Evolutionary conservation across 2,329 filamentous ascomycete species (phyloP), one percentile per base, ranked within the genome.

Genomic region (Fusarium luffae): DNA sequence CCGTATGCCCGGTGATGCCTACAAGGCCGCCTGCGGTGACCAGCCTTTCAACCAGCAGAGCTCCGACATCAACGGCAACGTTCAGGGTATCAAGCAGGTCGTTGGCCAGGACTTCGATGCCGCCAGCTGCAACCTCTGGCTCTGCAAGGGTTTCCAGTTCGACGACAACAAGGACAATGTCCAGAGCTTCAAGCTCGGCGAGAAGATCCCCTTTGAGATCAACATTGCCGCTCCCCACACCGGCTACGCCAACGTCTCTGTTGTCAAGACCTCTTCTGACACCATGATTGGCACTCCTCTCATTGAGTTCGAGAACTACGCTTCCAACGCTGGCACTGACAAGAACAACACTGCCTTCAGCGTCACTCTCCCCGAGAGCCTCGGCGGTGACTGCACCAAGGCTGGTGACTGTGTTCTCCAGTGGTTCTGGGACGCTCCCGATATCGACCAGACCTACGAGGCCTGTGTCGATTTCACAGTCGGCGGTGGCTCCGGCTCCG

Each of bases 361-460:
- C 64, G 80, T 89, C 71, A 88, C 83, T 30, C 85, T 89, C 66
- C 87, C 87, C 2, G 71, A 74, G 37, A 80, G 82, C 61, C 77
- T 87, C 21, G 75, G 72, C 10, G 73, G 72, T 63, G 72, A 85
- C 52, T 89, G 87, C 75, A 76, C 82, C 40, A 82, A 77, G 13
- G 81, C 83, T 21, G 87, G 87, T 43, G 78, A 81, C 63, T 82
- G 80, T 52, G 85, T 85, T 5, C 81, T 90, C 47, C 88, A 90
- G 77, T 89, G 88, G 87, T 89, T 82, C 77, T 90, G 88, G 88
- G 82, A 88, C 64, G 86, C 87, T 6, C 75, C 78, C 18, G 80
- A 79, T 57, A 84, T 87, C 65, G 73, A 85, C 61, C 88, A 90
- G 82, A 89, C 88, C 13, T 90, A 90, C 75, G 85, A 89, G 80